phyloP scores from a whole-genome alignment of 176 grass and related monocot genomes.

The Oryza brachyantha region DNA sequence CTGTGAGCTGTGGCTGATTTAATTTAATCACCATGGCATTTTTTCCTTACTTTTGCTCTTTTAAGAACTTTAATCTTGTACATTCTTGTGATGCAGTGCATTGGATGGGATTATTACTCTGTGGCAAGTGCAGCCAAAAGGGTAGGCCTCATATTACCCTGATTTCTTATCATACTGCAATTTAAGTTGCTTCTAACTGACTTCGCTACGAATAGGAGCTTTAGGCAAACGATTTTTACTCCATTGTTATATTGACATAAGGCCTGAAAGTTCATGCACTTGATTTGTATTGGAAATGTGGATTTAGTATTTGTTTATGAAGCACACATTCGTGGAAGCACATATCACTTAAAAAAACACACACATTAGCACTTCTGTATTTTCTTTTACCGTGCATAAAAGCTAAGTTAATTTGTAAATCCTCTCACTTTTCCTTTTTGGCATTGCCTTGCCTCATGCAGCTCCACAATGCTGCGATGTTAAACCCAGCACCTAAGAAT shows the following conservation, averaged over 20 bases:
- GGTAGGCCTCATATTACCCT: slow-evolving; percentile 43
- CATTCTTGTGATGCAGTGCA: slow-evolving; percentile 64
- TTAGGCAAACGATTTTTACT: slow-evolving; percentile 3
- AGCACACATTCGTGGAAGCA: neutral
- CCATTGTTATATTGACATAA: neutral
- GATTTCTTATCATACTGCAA: slow-evolving; percentile 1
- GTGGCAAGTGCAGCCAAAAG: slow-evolving; percentile 85
- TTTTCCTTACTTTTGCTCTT: neutral
- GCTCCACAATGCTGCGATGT: neutral
- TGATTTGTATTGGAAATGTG: neutral
- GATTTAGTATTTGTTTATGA: slow-evolving; percentile 15
- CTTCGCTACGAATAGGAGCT: neutral
- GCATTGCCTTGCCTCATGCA: neutral
- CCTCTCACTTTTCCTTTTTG: neutral
- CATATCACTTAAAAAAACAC: slow-evolving; percentile 14
- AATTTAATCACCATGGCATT: neutral
- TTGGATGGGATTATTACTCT: slow-evolving; percentile 79
- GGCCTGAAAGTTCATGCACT: neutral
- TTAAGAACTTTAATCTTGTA: neutral
- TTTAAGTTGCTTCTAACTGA: neutral
- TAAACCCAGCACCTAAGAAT: neutral
- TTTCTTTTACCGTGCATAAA: neutral
- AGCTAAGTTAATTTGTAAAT: neutral
- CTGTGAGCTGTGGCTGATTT: neutral
- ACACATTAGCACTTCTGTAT: neutral